Evolutionary conservation across 129 eudicot species (phyloP).

Genomic region (Pulicaria dysenterica): DNA sequence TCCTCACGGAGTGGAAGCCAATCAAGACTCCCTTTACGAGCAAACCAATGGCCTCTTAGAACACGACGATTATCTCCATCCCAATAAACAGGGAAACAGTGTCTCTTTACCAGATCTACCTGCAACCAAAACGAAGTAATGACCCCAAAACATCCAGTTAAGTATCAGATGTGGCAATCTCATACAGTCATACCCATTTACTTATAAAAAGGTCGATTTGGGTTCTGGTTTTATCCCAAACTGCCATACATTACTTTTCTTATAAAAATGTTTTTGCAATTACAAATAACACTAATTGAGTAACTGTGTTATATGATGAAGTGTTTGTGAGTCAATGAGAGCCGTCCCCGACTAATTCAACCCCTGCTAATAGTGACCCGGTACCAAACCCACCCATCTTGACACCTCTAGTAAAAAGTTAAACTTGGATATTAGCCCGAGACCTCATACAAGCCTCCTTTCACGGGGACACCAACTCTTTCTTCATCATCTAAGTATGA

Average conservation of each 20-base stretch:
- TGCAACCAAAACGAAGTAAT: slow-evolving; percentile 34
- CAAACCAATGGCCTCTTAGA: slow-evolving; percentile 98
- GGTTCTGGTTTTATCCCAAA: not conserved
- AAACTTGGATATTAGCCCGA: not conserved
- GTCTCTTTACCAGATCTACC: slow-evolving; percentile 92
- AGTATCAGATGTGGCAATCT: slow-evolving; percentile 17
- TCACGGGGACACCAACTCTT: slow-evolving; percentile 97
- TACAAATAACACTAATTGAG: not conserved
- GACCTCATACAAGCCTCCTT: slow-evolving; percentile 98
- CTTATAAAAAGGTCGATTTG: not conserved
- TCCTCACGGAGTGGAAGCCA: slow-evolving; percentile 99
- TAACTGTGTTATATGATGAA: not conserved
- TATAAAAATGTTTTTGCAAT: not conserved
- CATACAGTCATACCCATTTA: not conserved
- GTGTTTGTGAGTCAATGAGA: not conserved
- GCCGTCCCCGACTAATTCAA: not conserved
- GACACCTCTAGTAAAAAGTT: not conserved
- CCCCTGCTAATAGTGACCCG: not conserved
- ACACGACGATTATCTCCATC: slow-evolving; percentile 96
- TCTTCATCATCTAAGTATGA: slow-evolving; percentile 64
- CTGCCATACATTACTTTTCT: not conserved
- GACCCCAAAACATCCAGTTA: slow-evolving; percentile 5
- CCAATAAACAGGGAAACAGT: slow-evolving; percentile 97
- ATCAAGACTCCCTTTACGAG: slow-evolving; percentile 89
- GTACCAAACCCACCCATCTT: slow-evolving; percentile 5